Percentiles rank a stretch among this genome's conserved stretches.
These are phyloP conservation scores for Talaromyces sp. DNA, from an alignment of 2,329 filamentous ascomycete species.

Conservation along the genomic window DNA sequence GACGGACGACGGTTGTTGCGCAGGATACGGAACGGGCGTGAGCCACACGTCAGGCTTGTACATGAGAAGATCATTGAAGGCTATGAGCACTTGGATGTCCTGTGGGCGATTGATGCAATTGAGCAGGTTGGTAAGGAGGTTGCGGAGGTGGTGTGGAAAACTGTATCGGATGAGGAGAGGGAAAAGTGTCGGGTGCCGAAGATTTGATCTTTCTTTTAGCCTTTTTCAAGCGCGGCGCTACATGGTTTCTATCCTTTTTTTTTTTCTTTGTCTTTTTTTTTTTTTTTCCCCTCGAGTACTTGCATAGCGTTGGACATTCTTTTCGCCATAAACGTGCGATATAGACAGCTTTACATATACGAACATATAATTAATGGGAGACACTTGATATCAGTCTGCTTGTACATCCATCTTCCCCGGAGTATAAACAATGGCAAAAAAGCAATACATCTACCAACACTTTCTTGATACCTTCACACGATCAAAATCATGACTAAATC, in stretches of 20 bases:
- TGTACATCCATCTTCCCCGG: neutral
- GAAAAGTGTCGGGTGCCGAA: constrained; percentile 60
- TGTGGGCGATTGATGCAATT: constrained; percentile 88
- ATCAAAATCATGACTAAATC: neutral
- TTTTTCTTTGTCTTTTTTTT: neutral
- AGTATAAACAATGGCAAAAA: too few species aligned
- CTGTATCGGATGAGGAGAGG: constrained; percentile 55
- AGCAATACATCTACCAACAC: too few species aligned
- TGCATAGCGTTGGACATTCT: neutral
- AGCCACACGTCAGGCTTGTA: constrained; percentile 76
- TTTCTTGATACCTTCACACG: neutral
- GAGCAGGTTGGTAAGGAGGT: constrained; percentile 80
- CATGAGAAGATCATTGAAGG: constrained; percentile 78
- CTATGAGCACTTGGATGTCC: constrained; percentile 90
- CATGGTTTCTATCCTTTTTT: neutral
- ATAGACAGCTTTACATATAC: neutral
- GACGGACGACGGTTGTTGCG: constrained; percentile 72
- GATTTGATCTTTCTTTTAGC: constrained; percentile 33
- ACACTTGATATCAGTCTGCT: neutral
- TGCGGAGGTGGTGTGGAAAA: constrained; percentile 79
- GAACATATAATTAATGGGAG: neutral
- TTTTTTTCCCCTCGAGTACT: neutral
- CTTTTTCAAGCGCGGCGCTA: neutral
- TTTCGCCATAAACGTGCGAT: neutral
- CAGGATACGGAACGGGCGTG: constrained; percentile 70